These are phyloP conservation scores for Soucietia sequanensis DNA, from an alignment of 805 yeast species.

Conservation along the genomic window DNA sequence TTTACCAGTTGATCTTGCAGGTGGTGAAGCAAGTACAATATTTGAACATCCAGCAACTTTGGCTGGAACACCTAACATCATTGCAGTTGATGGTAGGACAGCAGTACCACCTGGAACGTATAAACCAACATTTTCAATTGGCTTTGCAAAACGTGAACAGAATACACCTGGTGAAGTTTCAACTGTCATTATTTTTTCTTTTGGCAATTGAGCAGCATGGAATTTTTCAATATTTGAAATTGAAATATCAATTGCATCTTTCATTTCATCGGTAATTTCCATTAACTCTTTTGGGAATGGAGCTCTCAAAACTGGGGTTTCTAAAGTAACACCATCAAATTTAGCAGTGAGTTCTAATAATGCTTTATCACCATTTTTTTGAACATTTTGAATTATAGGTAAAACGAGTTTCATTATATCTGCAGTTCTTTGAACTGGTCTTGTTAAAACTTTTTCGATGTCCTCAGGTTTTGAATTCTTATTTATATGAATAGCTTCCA, in stretches of 20 bases:
- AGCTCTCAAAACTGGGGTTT: constrained; percentile 74
- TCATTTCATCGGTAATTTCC: constrained; percentile 70
- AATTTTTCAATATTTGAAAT: constrained; percentile 85
- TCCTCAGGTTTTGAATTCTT: constrained; percentile 35
- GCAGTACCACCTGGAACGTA: constrained; percentile 99
- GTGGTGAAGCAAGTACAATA: constrained; percentile 93
- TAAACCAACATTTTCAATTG: constrained; percentile 91
- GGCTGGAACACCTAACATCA: constrained; percentile 99
- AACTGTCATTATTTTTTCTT: constrained; percentile 65
- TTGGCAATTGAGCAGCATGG: constrained; percentile 89
- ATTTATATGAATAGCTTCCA: constrained; percentile 48
- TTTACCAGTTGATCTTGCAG: constrained; percentile 81
- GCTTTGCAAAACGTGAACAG: constrained; percentile 93
- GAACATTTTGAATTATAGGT: constrained; percentile 83
- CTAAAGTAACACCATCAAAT: constrained; percentile 80
- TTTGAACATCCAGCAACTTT: constrained; percentile 95
- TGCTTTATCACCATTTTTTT: constrained; percentile 78
- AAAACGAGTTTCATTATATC: constrained; percentile 90
- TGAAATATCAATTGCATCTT: constrained; percentile 83
- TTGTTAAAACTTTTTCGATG: constrained; percentile 63
- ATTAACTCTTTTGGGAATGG: constrained; percentile 83
- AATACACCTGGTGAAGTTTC: constrained; percentile 94
- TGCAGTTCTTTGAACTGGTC: constrained; percentile 95
- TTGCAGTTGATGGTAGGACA: constrained; percentile 93
- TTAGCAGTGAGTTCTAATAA: constrained; percentile 85